phyloP scores from a whole-genome alignment of 805 yeast species.

The Cyberlindnera samutprakarnensis region DNA sequence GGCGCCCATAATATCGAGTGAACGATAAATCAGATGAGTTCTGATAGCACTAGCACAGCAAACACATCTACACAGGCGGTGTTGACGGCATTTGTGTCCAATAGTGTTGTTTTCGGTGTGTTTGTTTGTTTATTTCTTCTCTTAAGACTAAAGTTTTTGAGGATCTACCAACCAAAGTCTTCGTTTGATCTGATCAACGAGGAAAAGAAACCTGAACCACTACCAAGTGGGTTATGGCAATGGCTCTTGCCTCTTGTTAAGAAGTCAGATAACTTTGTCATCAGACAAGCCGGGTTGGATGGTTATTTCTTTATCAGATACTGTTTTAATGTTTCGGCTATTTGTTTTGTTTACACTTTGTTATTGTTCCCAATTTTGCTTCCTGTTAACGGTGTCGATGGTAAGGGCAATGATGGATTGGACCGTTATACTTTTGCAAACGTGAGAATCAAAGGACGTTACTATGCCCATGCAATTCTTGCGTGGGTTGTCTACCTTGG shows the following conservation, averaged over 20 bases:
- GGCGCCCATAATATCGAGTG: too few species aligned
- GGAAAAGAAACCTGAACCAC: constrained; percentile 63
- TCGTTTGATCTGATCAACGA: constrained; percentile 50
- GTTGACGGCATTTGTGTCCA: constrained; percentile 59
- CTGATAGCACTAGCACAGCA: too few species aligned
- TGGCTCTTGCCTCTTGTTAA: constrained; percentile 64
- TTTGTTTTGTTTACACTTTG: constrained; percentile 48
- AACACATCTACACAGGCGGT: constrained; percentile 67
- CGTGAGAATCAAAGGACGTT: constrained; percentile 49
- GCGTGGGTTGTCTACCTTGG: constrained; percentile 74
- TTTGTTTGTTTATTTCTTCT: constrained; percentile 58
- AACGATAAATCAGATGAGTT: too few species aligned
- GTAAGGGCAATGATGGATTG: constrained; percentile 56
- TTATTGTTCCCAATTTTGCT: constrained; percentile 60
- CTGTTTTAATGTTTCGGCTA: constrained; percentile 44
- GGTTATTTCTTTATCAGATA: constrained; percentile 88
- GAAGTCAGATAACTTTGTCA: constrained; percentile 66
- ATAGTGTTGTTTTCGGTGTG: constrained; percentile 55
- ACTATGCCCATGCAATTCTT: constrained; percentile 79
- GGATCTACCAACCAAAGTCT: constrained; percentile 83
- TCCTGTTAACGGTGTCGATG: constrained; percentile 76
- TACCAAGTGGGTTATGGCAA: constrained; percentile 57
- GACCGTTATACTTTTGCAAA: constrained; percentile 76
- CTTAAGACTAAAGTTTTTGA: constrained; percentile 53
- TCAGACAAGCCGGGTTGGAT: constrained; percentile 88